phyloP scores from a whole-genome alignment of 345 rosid genomes.

The Lumnitzera littorea region DNA sequence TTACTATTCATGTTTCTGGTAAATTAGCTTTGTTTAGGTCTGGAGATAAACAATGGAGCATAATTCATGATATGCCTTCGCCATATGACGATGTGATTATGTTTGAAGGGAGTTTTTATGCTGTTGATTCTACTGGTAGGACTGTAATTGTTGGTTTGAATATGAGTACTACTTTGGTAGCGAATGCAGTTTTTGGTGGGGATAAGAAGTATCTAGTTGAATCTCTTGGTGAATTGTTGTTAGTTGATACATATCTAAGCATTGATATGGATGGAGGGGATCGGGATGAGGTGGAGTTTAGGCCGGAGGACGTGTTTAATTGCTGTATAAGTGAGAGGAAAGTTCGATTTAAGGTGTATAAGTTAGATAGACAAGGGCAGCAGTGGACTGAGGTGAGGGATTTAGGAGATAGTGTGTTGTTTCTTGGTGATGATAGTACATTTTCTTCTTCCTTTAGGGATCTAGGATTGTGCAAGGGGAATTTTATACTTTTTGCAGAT shows the following conservation, averaged over 20 bases:
- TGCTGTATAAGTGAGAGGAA: constrained; percentile 60
- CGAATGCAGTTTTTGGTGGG: constrained; percentile 60
- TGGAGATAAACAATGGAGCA: constrained; percentile 54
- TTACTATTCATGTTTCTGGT: constrained; percentile 85
- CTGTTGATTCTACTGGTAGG: constrained; percentile 71
- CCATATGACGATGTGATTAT: constrained; percentile 82
- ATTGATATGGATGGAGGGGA: constrained; percentile 40
- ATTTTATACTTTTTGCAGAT: constrained; percentile 53
- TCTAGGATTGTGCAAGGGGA: constrained; percentile 40
- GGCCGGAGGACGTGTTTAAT: constrained; percentile 25
- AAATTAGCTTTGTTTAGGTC: constrained; percentile 67
- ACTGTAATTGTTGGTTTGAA: constrained; percentile 47
- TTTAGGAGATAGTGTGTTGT: constrained; percentile 55
- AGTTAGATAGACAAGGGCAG: constrained; percentile 32
- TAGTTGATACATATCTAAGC: constrained; percentile 79
- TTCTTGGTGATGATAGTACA: constrained; percentile 77
- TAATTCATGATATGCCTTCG: constrained; percentile 65
- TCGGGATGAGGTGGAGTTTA: constrained; percentile 16
- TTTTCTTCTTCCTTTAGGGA: constrained; percentile 57
- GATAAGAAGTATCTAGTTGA: constrained; percentile 87
- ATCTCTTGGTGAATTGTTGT: constrained; percentile 57
- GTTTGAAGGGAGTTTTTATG: constrained; percentile 47
- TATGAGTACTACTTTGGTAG: constrained; percentile 25
- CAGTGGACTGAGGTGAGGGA: constrained; percentile 50
- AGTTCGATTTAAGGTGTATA: constrained; percentile 58